phyloP scores from a whole-genome alignment of 306 rosid genomes.

The Sechiopsis laciniata region DNA sequence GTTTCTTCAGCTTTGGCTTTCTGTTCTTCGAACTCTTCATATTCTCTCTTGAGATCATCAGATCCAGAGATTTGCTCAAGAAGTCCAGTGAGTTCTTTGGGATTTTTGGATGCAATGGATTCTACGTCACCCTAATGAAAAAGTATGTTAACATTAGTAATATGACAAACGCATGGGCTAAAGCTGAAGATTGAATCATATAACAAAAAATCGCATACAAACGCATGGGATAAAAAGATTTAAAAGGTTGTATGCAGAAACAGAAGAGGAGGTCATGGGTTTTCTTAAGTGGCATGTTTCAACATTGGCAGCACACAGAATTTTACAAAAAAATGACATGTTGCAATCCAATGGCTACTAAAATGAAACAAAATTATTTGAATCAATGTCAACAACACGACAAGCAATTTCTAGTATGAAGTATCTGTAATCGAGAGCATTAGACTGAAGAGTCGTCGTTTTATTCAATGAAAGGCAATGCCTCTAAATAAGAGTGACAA shows the following conservation, averaged over 20 bases:
- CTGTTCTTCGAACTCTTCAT: conserved; percentile 75
- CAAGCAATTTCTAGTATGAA: neutral
- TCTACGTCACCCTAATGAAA: conserved; percentile 87
- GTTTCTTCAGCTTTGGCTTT: conserved; percentile 82
- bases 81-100: conserved; percentile 83
- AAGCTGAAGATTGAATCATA: conserved; percentile 4
- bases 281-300: neutral
- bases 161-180: neutral
- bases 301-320: neutral
- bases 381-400: neutral
- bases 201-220: neutral
- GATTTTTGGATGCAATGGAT: conserved; percentile 92
- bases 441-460: no score
- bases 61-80: conserved; percentile 97
- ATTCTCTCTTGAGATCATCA: conserved; percentile 80
- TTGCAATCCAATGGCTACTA: neutral
- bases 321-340: neutral
- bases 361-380: neutral
- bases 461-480: no score
- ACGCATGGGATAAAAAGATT: neutral
- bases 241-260: neutral
- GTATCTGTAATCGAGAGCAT: no score
- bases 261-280: conserved; percentile 7
- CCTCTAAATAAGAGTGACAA: no score
- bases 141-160: neutral